These are phyloP conservation scores for Chlorella sp. DNA, from an alignment of 139 green algal species.

Conservation along the genomic window DNA sequence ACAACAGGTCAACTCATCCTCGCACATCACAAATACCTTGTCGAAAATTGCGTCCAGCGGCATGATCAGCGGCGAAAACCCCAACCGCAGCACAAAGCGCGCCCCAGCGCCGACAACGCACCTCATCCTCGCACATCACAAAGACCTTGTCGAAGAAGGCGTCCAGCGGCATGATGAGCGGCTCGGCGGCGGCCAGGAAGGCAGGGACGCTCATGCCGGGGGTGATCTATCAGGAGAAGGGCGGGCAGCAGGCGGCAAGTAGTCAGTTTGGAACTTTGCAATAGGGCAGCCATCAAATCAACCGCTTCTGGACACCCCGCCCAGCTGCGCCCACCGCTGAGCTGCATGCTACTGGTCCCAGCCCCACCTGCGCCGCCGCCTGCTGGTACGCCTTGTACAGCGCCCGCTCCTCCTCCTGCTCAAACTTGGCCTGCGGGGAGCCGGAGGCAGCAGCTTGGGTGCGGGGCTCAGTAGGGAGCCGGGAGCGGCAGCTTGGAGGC, in stretches of 20 bases:
- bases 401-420: constrained; percentile 77
- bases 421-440: constrained; percentile 61
- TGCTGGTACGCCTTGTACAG: constrained; percentile 64
- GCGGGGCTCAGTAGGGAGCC: no score
- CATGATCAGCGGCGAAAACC: constrained; percentile 61
- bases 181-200: constrained; percentile 65
- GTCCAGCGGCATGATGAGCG: constrained; percentile 77
- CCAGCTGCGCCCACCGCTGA: no score
- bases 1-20: constrained; percentile 63
- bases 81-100: background rate
- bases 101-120: background rate
- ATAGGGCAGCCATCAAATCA: background rate
- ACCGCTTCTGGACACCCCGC: no score
- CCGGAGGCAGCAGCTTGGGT: background rate
- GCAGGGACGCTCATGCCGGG: constrained; percentile 52
- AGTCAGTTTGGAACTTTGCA: background rate
- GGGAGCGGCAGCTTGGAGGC: no score
- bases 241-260: background rate
- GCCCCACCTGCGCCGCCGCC: constrained; percentile 34
- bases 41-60: constrained; percentile 93
- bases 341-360: no score
- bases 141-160: constrained; percentile 95
- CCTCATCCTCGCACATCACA: constrained; percentile 91
- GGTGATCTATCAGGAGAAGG: constrained; percentile 26
- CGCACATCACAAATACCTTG: constrained; percentile 92